phyloP scores from a whole-genome alignment of 306 rosid genomes.

The Inga leiocalycina region DNA sequence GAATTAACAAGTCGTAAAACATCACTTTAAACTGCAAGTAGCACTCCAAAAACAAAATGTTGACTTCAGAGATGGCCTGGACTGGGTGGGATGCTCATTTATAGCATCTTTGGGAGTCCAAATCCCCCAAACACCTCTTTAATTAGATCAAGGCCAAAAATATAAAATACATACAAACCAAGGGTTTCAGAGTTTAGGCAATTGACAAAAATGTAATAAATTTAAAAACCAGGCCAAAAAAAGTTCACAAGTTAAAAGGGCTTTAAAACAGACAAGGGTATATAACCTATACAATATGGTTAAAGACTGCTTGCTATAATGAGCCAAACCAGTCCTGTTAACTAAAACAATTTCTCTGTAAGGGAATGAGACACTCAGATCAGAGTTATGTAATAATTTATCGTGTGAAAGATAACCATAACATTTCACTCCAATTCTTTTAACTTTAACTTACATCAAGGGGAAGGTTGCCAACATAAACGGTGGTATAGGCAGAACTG shows the following conservation, averaged over 20 bases:
- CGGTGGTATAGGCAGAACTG: constrained; percentile 58
- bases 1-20: neutral
- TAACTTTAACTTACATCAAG: constrained; percentile 54
- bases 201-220: neutral
- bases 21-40: neutral
- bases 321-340: constrained; percentile 24
- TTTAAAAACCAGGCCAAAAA: neutral
- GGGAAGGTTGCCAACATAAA: constrained; percentile 71
- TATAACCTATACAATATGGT: neutral
- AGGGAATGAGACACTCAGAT: constrained; percentile 9
- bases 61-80: neutral
- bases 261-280: neutral
- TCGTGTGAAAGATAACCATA: constrained; percentile 28
- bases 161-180: neutral
- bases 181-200: neutral
- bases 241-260: neutral
- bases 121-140: too few species aligned
- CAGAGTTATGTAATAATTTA: neutral
- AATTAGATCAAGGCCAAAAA: neutral
- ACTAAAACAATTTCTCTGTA: constrained; percentile 4
- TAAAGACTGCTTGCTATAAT: constrained; percentile 1
- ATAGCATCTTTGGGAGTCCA: too few species aligned
- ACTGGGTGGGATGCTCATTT: neutral
- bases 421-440: constrained; percentile 26
- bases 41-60: neutral